Conservation (phyloP, 2,329 filamentous ascomycete genomes). For the Lasiodiplodia sp. region DNA sequence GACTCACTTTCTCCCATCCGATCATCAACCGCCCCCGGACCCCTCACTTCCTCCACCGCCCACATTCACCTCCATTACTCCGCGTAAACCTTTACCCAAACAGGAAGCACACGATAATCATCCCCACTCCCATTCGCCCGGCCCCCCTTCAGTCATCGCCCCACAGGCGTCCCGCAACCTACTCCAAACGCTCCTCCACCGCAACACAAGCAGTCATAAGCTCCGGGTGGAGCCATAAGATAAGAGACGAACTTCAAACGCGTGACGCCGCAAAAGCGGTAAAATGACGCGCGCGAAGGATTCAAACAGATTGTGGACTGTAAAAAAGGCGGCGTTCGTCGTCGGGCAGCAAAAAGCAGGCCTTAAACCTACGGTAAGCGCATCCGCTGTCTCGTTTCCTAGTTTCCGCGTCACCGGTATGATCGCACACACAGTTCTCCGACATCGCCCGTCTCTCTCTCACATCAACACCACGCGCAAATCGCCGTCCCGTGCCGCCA, state of each 20-base stretch:
- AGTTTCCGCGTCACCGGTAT: not conserved
- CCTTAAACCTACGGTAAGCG: not conserved
- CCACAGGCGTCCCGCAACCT: not conserved
- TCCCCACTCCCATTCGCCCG: not conserved
- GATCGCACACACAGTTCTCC: not conserved
- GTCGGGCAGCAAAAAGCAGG: not conserved
- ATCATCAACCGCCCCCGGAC: not conserved
- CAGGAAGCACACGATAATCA: not conserved
- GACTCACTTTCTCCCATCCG: not conserved
- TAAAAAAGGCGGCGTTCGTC: not conserved
- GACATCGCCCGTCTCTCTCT: not conserved
- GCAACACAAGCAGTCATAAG: not conserved
- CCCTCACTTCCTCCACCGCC: not conserved
- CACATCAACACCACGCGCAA: too few relatives aligned
- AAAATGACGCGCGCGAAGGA: not conserved
- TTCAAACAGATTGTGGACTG: not conserved
- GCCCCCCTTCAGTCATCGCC: not conserved
- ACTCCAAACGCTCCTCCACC: not conserved
- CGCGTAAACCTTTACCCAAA: slow-evolving; percentile 12
- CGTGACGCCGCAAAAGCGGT: not conserved
- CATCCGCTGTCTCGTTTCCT: not conserved
- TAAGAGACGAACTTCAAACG: not conserved
- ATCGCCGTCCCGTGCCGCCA: not conserved
- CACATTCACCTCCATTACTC: not conserved
- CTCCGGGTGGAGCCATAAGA: not conserved